Evolutionary conservation across 495 filamentous ascomycete genomes (phyloP), one percentile per base, ranked within the genome.

Genomic region (Neurospora cerealis): DNA sequence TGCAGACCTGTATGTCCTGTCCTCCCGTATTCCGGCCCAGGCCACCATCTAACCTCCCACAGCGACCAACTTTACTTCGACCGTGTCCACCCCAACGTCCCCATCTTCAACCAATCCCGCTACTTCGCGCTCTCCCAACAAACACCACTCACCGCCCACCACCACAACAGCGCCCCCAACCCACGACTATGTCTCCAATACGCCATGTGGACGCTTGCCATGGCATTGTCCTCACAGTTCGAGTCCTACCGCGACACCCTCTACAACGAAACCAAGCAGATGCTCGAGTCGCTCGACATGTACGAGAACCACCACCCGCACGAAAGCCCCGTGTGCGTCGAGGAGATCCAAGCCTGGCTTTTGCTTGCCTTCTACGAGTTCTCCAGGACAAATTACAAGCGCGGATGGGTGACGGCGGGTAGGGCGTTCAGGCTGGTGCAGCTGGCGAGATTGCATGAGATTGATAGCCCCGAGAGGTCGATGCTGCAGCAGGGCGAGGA

Each of bases 51-150:
- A 21, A 70, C 17, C 28, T 48, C 40, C 21, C 21, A 28, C 70
- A 86, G 83, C 62, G 87, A 89, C 66, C 85, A 88, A 76, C 77
- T 89, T 28, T 90, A 89, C 71, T 89, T 90, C 73, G 88, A 90
- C 62, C 83, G 88, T 38, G 86, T 89, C 5, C 87, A 90, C 44
- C 82, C 86, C 13, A 84, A 85, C 34, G 79, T 85, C 2, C 88
- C 88, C 3, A 87, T 90, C 15, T 77, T 90, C 8, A 85, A 89
- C 73, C 82, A 86, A 71, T 76, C 78, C 3, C 74, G 76, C 6
- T 81, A 81, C 39, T 78, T 79, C 24, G 66, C 77, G 75, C 69
- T 73, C 73, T 72, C 76, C 5, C 76, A 73, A 24, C 77, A 76
- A 34, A 34, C 6, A 62, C 54, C 54, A 7, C 54, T 34, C 28